Percentiles rank a stretch among this genome's conserved stretches.
phyloP scores from a whole-genome alignment of 805 yeast species.

The Wickerhamomyces mucosus region DNA sequence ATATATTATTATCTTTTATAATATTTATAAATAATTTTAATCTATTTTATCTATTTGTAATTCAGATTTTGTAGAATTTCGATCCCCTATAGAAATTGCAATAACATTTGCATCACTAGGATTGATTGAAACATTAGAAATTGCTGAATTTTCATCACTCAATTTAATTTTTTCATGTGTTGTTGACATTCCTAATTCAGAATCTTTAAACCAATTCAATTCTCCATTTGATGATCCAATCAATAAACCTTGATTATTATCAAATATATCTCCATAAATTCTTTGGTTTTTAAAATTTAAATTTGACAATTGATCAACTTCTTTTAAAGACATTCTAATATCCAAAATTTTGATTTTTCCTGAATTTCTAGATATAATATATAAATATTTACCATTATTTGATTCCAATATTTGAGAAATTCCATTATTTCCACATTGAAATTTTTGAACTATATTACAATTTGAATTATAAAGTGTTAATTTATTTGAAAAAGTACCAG shows the following conservation, averaged over 20 bases:
- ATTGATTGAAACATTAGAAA: constrained; percentile 11
- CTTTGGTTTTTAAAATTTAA: constrained; percentile 15
- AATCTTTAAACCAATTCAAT: constrained; percentile 14
- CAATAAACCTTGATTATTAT: constrained; percentile 18
- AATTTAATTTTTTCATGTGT: not conserved
- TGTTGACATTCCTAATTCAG: constrained; percentile 13
- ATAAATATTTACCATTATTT: constrained; percentile 27
- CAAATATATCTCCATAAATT: constrained; percentile 14
- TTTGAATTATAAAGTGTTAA: constrained; percentile 21
- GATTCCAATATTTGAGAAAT: constrained; percentile 26
- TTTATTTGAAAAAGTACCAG: constrained; percentile 25
- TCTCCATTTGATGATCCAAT: constrained; percentile 18
- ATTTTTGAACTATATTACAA: constrained; percentile 10
- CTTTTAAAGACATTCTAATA: constrained; percentile 20
- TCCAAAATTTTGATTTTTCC: constrained; percentile 25
- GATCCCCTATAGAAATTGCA: constrained; percentile 12
- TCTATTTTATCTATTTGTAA: too few species aligned
- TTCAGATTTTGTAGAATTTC: too few species aligned
- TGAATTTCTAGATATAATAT: constrained; percentile 22
- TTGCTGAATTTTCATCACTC: not conserved
- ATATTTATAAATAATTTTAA: too few species aligned
- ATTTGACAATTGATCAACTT: constrained; percentile 3
- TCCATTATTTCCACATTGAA: constrained; percentile 17
- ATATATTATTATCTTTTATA: too few species aligned
- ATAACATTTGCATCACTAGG: constrained; percentile 11